phyloP scores from a whole-genome alignment of 2,329 filamentous ascomycete genomes.

The Phaeosphaeriaceae sp. region DNA sequence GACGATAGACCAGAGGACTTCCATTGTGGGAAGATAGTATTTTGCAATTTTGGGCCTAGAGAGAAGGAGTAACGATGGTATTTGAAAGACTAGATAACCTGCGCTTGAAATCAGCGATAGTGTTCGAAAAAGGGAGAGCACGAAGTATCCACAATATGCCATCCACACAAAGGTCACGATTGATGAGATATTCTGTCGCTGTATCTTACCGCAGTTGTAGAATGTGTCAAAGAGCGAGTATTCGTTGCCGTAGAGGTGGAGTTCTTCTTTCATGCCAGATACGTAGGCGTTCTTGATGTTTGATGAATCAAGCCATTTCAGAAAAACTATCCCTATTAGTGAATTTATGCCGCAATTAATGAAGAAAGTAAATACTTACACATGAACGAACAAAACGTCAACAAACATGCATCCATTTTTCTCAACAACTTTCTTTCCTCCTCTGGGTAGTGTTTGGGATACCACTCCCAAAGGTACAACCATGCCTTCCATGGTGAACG shows the following conservation, averaged over 20 bases:
- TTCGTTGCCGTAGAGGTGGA: constrained; percentile 60
- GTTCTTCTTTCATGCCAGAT: constrained; percentile 43
- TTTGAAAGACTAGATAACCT: constrained; percentile 49
- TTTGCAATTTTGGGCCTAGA: constrained; percentile 46
- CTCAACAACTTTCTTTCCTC: constrained; percentile 43
- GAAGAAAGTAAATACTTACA: constrained; percentile 27
- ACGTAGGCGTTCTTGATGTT: constrained; percentile 56
- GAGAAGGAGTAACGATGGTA: constrained; percentile 47
- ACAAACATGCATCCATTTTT: constrained; percentile 46
- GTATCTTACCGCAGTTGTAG: constrained; percentile 30
- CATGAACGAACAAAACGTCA: constrained; percentile 48
- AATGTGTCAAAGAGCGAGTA: constrained; percentile 60
- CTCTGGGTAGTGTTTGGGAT: constrained; percentile 43
- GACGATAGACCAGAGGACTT: constrained; percentile 50
- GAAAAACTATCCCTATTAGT: constrained; percentile 37
- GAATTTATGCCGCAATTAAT: background rate
- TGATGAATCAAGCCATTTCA: constrained; percentile 47
- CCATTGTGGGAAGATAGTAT: constrained; percentile 49
- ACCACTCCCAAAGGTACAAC: constrained; percentile 50
- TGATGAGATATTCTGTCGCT: constrained; percentile 44
- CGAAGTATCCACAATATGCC: no score
- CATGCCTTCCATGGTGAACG: constrained; percentile 48
- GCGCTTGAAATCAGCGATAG: constrained; percentile 7
- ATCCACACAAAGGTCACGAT: no score
- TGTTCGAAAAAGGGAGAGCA: no score